phyloP scores from a whole-genome alignment of 495 filamentous ascomycete genomes.

The Penicillium macrosclerotiorum region DNA sequence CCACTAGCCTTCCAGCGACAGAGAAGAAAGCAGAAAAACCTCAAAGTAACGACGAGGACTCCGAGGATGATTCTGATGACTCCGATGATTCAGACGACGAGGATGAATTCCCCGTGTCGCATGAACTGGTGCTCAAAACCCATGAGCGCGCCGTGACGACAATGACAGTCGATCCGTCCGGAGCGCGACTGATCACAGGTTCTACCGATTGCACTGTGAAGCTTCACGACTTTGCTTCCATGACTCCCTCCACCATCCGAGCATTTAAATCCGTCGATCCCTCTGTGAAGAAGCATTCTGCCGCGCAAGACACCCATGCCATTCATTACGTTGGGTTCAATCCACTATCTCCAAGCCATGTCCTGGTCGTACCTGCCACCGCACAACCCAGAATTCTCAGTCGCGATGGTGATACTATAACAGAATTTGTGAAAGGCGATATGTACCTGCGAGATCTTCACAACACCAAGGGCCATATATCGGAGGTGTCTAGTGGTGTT shows the following conservation, averaged over 20 bases:
- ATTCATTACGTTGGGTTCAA: slow-evolving; percentile 87
- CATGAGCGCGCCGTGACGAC: slow-evolving; percentile 88
- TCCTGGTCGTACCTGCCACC: slow-evolving; percentile 82
- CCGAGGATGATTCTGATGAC: slow-evolving; percentile 56
- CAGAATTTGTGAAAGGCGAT: slow-evolving; percentile 92
- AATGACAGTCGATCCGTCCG: slow-evolving; percentile 78
- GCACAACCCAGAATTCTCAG: slow-evolving; percentile 86
- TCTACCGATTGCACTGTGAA: slow-evolving; percentile 90
- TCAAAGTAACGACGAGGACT: slow-evolving; percentile 46
- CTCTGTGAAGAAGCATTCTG: slow-evolving; percentile 68
- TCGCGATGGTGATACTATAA: slow-evolving; percentile 79
- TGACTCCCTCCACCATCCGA: slow-evolving; percentile 90
- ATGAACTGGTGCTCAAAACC: slow-evolving; percentile 87
- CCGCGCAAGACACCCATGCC: slow-evolving; percentile 77
- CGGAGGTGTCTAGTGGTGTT: slow-evolving; percentile 79
- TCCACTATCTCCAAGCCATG: slow-evolving; percentile 70
- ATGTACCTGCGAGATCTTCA: slow-evolving; percentile 97
- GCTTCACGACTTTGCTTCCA: slow-evolving; percentile 90
- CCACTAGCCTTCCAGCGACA: slow-evolving; percentile 10
- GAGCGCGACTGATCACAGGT: slow-evolving; percentile 79
- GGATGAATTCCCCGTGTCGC: slow-evolving; percentile 90
- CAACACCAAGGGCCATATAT: slow-evolving; percentile 93
- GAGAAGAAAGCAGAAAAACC: slow-evolving; percentile 25
- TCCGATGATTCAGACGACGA: slow-evolving; percentile 68
- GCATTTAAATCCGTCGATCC: slow-evolving; percentile 94